These are phyloP conservation scores for Geosmithia putterillii DNA, from an alignment of 2,329 filamentous ascomycete genomes.

Conservation along the genomic window DNA sequence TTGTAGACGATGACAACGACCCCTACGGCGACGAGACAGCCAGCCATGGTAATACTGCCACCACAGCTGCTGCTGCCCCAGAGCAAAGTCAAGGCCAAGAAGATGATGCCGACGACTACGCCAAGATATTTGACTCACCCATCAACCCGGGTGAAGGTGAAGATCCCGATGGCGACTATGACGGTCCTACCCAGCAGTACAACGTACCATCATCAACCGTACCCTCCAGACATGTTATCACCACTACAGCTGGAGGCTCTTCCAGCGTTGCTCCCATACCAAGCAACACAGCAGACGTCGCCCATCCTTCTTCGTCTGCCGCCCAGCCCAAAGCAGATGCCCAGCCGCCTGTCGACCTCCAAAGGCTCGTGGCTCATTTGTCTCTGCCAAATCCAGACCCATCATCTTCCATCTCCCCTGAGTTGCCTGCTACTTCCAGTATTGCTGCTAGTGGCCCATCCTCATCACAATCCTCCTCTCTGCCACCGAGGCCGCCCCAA, in stretches of 20 bases:
- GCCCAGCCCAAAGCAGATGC: slow-evolving; percentile 14
- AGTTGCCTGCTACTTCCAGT: slow-evolving; percentile 11
- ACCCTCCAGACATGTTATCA: too few species aligned
- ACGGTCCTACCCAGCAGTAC: background rate
- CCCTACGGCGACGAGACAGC: slow-evolving; percentile 27
- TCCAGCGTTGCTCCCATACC: slow-evolving; percentile 21
- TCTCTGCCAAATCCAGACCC: slow-evolving; percentile 17
- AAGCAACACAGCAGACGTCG: slow-evolving; percentile 16
- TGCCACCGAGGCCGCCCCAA: slow-evolving; percentile 33
- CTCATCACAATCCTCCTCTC: slow-evolving; percentile 18
- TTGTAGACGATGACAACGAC: slow-evolving; percentile 21
- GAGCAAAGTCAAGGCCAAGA: too few species aligned
- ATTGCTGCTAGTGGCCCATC: slow-evolving; percentile 11
- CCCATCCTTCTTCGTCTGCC: slow-evolving; percentile 11
- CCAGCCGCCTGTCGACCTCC: slow-evolving; percentile 20
- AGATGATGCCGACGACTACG: slow-evolving; percentile 32
- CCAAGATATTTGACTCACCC: slow-evolving; percentile 38
- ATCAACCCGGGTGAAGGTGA: slow-evolving; percentile 18
- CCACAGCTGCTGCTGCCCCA: slow-evolving; percentile 9
- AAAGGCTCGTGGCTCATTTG: slow-evolving; percentile 27
- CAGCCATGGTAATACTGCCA: slow-evolving; percentile 3
- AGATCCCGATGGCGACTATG: background rate
- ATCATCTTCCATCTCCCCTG: slow-evolving; percentile 12
- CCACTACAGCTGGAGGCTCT: slow-evolving; percentile 24
- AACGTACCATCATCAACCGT: slow-evolving; percentile 15